A percentile compares a stretch with the other conserved stretches of the same genome.
Evolutionary conservation across 768 basidiomycete genomes (phyloP).

Genomic region (Phylloporus arenicola): DNA sequence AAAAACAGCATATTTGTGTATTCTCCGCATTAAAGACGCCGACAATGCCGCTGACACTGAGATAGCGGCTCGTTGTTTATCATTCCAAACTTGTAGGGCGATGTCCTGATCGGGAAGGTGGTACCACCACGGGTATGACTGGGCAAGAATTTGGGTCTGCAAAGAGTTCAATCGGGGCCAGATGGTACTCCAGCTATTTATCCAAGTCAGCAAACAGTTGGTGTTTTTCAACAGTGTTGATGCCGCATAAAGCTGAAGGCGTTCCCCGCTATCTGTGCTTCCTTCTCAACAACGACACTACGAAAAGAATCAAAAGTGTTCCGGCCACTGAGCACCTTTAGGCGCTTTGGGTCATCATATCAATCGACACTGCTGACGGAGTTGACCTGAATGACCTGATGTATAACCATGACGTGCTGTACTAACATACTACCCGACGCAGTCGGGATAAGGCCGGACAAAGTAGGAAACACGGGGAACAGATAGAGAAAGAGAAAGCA

Average conservation of each 20-base stretch:
- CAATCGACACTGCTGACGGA: no score
- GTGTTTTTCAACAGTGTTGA: no score
- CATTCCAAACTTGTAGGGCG: slow-evolving; percentile 35
- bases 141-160: slow-evolving; percentile 24
- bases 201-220: no score
- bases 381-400: no score
- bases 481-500: not conserved
- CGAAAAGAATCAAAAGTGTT: no score
- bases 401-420: no score
- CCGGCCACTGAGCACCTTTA: no score
- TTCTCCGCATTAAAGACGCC: not conserved
- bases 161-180: slow-evolving; percentile 4
- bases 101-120: slow-evolving; percentile 28
- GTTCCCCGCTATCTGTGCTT: no score
- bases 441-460: not conserved
- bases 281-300: no score
- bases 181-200: no score
- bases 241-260: no score
- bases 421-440: not conserved
- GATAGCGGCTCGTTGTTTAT: slow-evolving; percentile 15
- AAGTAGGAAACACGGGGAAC: not conserved
- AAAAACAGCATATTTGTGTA: not conserved
- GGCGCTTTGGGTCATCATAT: no score
- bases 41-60: slow-evolving; percentile 30
- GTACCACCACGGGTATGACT: slow-evolving; percentile 32